A percentile compares a stretch with the other conserved stretches of the same genome.
phyloP scores from a whole-genome alignment of 2,329 filamentous ascomycete species.

The Colletotrichum scovillei region DNA sequence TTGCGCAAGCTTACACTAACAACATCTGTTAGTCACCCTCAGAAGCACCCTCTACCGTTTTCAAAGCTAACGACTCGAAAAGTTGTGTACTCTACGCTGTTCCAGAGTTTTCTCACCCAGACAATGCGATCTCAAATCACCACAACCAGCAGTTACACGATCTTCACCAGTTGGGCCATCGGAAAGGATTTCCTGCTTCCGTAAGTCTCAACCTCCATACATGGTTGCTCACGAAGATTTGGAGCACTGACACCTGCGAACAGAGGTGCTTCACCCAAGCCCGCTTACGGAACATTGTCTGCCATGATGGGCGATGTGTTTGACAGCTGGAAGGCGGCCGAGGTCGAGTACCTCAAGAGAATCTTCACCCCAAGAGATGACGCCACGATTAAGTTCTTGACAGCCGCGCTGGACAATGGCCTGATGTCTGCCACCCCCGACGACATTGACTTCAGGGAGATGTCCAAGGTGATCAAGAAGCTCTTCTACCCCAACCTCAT shows the following conservation, averaged over 20 bases:
- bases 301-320: constrained; percentile 14
- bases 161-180: constrained; percentile 20
- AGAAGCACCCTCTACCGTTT: no score
- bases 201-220: neutral
- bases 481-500: constrained; percentile 12
- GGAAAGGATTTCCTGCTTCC: constrained; percentile 22
- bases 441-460: constrained; percentile 1
- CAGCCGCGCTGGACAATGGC: constrained; percentile 11
- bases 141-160: constrained; percentile 1
- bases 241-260: no score
- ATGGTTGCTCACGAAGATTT: no score
- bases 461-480: constrained; percentile 15
- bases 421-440: neutral
- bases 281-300: neutral
- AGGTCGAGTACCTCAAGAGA: neutral
- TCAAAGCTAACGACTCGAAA: neutral
- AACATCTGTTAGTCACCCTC: neutral
- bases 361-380: constrained; percentile 3
- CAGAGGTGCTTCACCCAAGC: neutral
- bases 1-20: constrained; percentile 9
- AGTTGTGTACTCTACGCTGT: neutral
- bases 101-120: neutral
- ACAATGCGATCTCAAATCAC: constrained; percentile 6
- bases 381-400: neutral
- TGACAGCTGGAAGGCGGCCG: constrained; percentile 13